Percentiles rank a stretch among this genome's conserved stretches.
These are phyloP conservation scores for Mucor circinelloides DNA, from an alignment of 371 early-diverging fungal genomes.

Conservation along the genomic window DNA sequence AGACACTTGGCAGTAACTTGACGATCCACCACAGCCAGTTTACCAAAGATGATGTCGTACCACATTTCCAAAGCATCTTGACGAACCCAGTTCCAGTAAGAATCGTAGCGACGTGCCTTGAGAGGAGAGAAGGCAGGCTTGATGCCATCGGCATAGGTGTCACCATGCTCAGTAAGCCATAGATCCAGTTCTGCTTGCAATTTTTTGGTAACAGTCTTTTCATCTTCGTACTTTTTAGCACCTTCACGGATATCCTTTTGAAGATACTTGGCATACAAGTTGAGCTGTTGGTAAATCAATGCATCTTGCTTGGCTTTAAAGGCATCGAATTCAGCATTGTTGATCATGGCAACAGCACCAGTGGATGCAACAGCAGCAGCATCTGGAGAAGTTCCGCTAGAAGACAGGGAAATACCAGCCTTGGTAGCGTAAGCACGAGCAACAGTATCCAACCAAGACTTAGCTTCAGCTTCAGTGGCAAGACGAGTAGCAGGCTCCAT, in stretches of 20 bases:
- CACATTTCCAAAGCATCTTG: slow-evolving; percentile 90
- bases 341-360: slow-evolving; percentile 71
- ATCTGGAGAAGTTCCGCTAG: slow-evolving; percentile 67
- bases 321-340: slow-evolving; percentile 87
- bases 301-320: slow-evolving; percentile 80
- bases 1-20: slow-evolving; percentile 90
- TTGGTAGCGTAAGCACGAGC: slow-evolving; percentile 82
- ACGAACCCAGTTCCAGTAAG: slow-evolving; percentile 98
- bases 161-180: slow-evolving; percentile 91
- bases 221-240: slow-evolving; percentile 70
- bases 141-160: slow-evolving; percentile 86
- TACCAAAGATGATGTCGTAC: slow-evolving; percentile 92
- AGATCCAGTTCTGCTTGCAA: slow-evolving; percentile 86
- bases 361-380: slow-evolving; percentile 63
- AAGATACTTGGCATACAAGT: slow-evolving; percentile 86
- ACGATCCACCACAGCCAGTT: slow-evolving; percentile 87
- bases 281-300: slow-evolving; percentile 85
- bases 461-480: slow-evolving; percentile 83
- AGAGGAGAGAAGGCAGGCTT: slow-evolving; percentile 78
- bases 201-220: slow-evolving; percentile 65
- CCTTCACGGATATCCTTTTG: slow-evolving; percentile 86
- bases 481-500: slow-evolving; percentile 88
- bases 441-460: slow-evolving; percentile 82
- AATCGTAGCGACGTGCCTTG: slow-evolving; percentile 91
- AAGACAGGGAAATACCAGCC: slow-evolving; percentile 77